phyloP scores from a whole-genome alignment of 352 stramenopile genomes.

The Globisporangium parvum region DNA sequence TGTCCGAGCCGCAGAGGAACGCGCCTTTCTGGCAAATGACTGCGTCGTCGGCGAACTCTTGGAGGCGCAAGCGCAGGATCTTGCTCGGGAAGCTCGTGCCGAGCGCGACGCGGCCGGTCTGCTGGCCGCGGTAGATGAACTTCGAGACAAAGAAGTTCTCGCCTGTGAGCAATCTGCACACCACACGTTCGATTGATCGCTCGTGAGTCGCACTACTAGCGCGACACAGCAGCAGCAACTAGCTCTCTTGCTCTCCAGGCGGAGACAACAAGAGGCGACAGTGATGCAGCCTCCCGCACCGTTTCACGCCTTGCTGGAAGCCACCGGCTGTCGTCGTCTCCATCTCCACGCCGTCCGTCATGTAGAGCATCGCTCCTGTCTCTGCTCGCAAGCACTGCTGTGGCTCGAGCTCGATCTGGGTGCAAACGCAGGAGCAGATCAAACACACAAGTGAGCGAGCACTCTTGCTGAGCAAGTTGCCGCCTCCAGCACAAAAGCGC shows the following conservation, averaged over 20 bases:
- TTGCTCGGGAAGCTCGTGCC: slow-evolving; percentile 88
- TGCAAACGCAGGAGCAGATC: not conserved
- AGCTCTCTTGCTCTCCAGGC: not conserved
- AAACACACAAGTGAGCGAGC: not conserved
- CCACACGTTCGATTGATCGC: not conserved
- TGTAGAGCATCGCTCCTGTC: slow-evolving; percentile 94
- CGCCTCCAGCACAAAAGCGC: not conserved
- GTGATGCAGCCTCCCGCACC: slow-evolving; percentile 55
- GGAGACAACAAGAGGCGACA: too few species aligned
- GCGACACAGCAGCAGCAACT: not conserved
- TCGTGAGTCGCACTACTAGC: not conserved
- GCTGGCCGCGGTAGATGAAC: slow-evolving; percentile 55
- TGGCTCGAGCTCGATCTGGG: slow-evolving; percentile 78
- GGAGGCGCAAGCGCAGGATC: slow-evolving; percentile 85
- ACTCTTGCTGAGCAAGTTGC: not conserved
- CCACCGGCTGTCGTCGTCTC: slow-evolving; percentile 90
- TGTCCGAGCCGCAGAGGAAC: slow-evolving; percentile 89
- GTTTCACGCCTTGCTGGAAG: slow-evolving; percentile 78
- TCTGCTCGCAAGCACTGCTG: slow-evolving; percentile 91
- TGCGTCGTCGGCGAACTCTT: slow-evolving; percentile 79
- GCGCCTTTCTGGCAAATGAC: slow-evolving; percentile 92
- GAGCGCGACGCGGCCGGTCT: slow-evolving; percentile 80
- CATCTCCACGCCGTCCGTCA: slow-evolving; percentile 91
- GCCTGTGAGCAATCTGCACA: slow-evolving; percentile 57
- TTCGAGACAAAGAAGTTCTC: slow-evolving; percentile 80